Evolutionary conservation across 2,329 filamentous ascomycete genomes (phyloP), one percentile per base, ranked within the genome.

Genomic region (Epichloe sp.): DNA sequence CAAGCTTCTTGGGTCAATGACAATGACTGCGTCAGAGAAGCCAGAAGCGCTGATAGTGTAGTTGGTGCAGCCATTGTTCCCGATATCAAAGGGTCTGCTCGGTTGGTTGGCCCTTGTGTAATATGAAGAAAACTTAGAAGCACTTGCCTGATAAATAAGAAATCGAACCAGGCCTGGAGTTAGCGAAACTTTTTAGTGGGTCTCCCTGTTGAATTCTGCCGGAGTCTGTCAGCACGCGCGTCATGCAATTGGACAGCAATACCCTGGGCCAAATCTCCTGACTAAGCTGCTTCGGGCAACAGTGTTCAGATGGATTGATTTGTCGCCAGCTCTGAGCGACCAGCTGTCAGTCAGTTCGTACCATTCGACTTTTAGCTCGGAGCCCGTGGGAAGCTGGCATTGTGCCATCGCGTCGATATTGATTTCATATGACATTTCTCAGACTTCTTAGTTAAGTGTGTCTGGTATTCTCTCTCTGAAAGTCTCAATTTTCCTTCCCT

Each of bases 1-100:
- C 83, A 76, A 5, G 83, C 81, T 53, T 89, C 80, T 44, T 84
- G 74, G 0, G 86, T 80, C 0, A 82, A 76, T 0, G 74, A 73
- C 1, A 84, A 65, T 2, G 80, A 83, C 55, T 77, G 76, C 0
- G 74, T 77, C 38, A 85, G 63, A 0, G 76, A 77, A 37, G 75
- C 71, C 54, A 80, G 60, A 48, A 79, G 60, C 14, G 69, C 71
- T 51, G 76, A 66, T 41, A 80, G 59, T 15, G 75, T 73, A 17
- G 70, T 69, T 42, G 71, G 67, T 44, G 74, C 68, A 21, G 80
- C 72, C 72, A 80, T 67, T 56, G 57, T 34, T n/a, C 10, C 8
- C 37, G 34, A 42, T 12, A n/a, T 56, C 65, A 53, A 38, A 57
- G 58, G 21, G 58, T 56, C 43, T 59, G 57, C 44, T 21, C 40